Evolutionary conservation across 148 eudicot species (phyloP).

Genomic region (Rhododendron ovatum): DNA sequence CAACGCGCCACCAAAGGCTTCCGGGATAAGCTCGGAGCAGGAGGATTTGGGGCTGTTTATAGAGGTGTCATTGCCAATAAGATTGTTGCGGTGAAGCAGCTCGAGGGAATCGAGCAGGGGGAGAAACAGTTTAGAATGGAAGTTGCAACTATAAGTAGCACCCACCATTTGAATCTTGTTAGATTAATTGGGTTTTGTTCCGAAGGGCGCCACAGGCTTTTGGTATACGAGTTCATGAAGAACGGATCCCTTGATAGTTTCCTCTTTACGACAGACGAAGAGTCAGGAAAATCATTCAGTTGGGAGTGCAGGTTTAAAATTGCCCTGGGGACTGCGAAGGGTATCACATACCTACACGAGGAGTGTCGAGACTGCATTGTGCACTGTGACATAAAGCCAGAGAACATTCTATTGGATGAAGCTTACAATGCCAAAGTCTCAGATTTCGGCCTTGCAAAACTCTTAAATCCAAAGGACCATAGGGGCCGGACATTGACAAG

Average conservation of each 20-base stretch:
- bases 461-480: slow-evolving; percentile 58
- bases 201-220: slow-evolving; percentile 69
- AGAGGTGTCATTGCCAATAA: slow-evolving; percentile 58
- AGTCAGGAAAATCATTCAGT: slow-evolving; percentile 36
- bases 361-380: slow-evolving; percentile 88
- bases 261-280: slow-evolving; percentile 42
- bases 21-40: slow-evolving; percentile 79
- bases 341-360: slow-evolving; percentile 83
- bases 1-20: slow-evolving; percentile 65
- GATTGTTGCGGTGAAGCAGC: slow-evolving; percentile 72
- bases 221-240: slow-evolving; percentile 86
- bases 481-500: slow-evolving; percentile 57
- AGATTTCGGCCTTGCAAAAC: slow-evolving; percentile 86
- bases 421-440: slow-evolving; percentile 68
- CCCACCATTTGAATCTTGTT: slow-evolving; percentile 86
- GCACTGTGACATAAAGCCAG: slow-evolving; percentile 87
- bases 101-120: slow-evolving; percentile 90
- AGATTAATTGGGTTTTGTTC: slow-evolving; percentile 85
- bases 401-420: slow-evolving; percentile 76
- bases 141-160: slow-evolving; percentile 89
- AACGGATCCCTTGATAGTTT: slow-evolving; percentile 72
- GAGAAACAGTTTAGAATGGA: slow-evolving; percentile 95
- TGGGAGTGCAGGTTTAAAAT: slow-evolving; percentile 66
- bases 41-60: slow-evolving; percentile 91
- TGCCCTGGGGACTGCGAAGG: slow-evolving; percentile 78